These are phyloP conservation scores for Orbilia brochopaga DNA, from an alignment of 2,329 filamentous ascomycete genomes.

Conservation along the genomic window DNA sequence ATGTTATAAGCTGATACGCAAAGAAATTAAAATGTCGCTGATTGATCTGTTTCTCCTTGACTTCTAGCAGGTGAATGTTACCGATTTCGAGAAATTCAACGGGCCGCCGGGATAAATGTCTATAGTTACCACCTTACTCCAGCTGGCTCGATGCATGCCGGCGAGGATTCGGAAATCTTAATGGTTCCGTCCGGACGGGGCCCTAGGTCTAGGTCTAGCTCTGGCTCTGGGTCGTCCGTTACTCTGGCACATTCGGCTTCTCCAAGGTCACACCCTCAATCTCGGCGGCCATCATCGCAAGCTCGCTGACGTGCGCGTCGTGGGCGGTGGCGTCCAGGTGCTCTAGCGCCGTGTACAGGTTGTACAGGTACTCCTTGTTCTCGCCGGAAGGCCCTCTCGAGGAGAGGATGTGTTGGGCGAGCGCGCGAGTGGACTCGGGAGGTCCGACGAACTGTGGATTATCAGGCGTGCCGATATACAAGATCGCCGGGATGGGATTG, in stretches of 20 bases:
- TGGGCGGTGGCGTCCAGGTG: conserved; percentile 76
- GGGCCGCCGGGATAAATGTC: conserved; percentile 28
- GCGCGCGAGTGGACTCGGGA: conserved; percentile 70
- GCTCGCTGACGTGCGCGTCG: conserved; percentile 82
- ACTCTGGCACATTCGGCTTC: conserved; percentile 1
- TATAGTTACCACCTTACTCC: conserved; percentile 42
- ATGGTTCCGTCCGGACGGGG: not conserved
- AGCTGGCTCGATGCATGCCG: not conserved
- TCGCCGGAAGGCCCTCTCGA: conserved; percentile 83
- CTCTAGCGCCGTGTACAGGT: conserved; percentile 75
- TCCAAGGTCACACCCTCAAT: conserved; percentile 61
- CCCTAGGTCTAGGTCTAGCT: no score
- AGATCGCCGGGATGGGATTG: conserved; percentile 66
- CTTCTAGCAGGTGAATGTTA: conserved; percentile 43
- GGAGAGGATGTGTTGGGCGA: conserved; percentile 79
- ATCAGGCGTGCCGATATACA: conserved; percentile 91
- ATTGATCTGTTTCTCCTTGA: conserved; percentile 11
- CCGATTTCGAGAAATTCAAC: conserved; percentile 20
- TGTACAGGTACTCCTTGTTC: conserved; percentile 87
- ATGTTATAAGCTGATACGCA: conserved; percentile 50
- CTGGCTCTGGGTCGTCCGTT: not conserved
- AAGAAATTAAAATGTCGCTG: conserved; percentile 48
- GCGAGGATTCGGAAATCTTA: not conserved
- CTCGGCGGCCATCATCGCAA: conserved; percentile 73
- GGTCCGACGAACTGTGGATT: conserved; percentile 87